Conservation (phyloP, 2,329 filamentous ascomycete species). For the Alternaria burnsii region DNA sequence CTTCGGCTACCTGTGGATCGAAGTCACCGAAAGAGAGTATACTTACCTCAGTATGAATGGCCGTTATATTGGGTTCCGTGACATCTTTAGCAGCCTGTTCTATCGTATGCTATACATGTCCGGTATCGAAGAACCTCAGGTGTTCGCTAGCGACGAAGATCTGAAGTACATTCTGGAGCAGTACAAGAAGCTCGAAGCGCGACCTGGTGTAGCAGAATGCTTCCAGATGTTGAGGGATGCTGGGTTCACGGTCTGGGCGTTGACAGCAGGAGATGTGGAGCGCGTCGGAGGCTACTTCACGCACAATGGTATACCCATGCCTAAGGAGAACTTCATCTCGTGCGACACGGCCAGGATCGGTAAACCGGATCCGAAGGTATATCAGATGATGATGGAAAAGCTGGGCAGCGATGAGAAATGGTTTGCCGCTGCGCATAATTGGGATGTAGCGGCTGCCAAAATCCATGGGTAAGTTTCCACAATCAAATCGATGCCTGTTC, state of each 20-base stretch:
- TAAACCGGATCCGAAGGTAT: background rate
- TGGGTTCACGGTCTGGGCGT: background rate
- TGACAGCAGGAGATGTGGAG: background rate
- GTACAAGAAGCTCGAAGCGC: background rate
- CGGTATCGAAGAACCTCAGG: background rate
- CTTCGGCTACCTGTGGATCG: background rate
- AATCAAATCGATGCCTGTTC: background rate
- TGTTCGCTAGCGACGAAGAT: background rate
- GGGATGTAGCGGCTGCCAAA: background rate
- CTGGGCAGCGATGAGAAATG: background rate
- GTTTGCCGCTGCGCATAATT: background rate
- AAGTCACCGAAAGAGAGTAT: background rate
- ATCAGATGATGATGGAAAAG: background rate
- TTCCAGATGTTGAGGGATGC: background rate
- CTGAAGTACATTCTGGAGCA: background rate
- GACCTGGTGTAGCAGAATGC: background rate
- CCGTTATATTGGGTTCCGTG: background rate
- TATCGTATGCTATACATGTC: background rate
- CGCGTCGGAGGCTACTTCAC: background rate
- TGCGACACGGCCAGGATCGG: background rate
- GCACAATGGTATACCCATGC: background rate
- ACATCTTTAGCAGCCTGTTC: background rate
- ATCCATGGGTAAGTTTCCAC: background rate
- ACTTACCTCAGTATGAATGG: background rate
- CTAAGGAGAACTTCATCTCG: background rate